Evolutionary conservation across 2,329 filamentous ascomycete genomes (phyloP).

Genomic region (Zasmidium citrigriseum): DNA sequence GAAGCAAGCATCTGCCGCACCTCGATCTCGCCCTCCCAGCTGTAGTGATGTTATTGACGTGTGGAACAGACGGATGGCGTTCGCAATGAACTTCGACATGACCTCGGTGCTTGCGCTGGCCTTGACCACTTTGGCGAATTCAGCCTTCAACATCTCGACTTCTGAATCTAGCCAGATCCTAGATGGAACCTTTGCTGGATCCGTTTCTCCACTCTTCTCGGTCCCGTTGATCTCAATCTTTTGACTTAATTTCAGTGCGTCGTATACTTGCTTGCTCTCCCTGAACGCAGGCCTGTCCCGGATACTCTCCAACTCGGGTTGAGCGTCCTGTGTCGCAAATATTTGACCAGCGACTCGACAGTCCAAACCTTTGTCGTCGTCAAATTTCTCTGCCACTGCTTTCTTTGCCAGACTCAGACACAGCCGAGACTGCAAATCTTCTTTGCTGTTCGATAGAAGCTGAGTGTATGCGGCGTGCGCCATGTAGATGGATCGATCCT

Average conservation of each 20-base stretch:
- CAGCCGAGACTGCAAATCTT: conserved; percentile 31
- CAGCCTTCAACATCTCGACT: conserved; percentile 25
- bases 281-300: conserved; percentile 20
- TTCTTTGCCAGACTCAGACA: conserved; percentile 34
- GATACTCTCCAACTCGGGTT: conserved; percentile 29
- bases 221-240: conserved; percentile 6
- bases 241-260: conserved; percentile 24
- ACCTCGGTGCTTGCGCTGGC: conserved; percentile 11
- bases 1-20: conserved; percentile 33
- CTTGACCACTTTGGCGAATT: conserved; percentile 22
- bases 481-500: conserved; percentile 34
- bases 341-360: conserved; percentile 36
- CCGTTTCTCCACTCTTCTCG: background rate
- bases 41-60: conserved; percentile 17
- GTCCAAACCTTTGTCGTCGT: conserved; percentile 31
- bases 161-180: conserved; percentile 25
- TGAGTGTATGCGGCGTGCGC: conserved; percentile 38
- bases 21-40: conserved; percentile 19
- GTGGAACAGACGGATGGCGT: conserved; percentile 29
- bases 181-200: conserved; percentile 13
- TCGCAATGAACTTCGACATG: conserved; percentile 25
- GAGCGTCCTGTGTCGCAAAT: conserved; percentile 30
- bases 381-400: conserved; percentile 34
- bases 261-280: conserved; percentile 34
- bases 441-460: conserved; percentile 29